A percentile compares a stretch with the other conserved stretches of the same genome.
Evolutionary conservation across 148 eudicot species (phyloP).

Genomic region (Heliamphora exappendiculata): DNA sequence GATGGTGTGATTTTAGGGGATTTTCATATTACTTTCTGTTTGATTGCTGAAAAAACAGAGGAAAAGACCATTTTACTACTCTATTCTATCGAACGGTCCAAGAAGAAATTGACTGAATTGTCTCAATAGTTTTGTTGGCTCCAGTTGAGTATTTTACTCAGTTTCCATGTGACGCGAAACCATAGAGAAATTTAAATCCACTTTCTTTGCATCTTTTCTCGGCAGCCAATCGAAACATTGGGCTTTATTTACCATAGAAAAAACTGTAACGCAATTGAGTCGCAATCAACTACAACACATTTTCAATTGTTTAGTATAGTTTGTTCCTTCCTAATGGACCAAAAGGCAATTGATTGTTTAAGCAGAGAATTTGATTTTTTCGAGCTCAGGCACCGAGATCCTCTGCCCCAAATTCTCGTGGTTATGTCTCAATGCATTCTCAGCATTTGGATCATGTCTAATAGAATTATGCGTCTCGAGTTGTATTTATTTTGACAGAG

Average conservation of each 20-base stretch:
- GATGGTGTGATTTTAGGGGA: not conserved
- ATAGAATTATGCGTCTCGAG: too few relatives aligned
- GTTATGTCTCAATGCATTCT: too few relatives aligned
- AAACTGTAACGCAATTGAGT: too few relatives aligned
- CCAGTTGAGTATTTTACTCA: not conserved
- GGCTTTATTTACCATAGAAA: not conserved
- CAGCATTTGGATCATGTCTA: too few relatives aligned
- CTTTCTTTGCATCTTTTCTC: not conserved
- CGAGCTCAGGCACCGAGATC: not conserved
- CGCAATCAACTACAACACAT: not conserved
- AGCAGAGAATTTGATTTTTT: not conserved
- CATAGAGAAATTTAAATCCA: not conserved
- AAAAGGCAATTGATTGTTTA: not conserved
- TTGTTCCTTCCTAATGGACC: not conserved
- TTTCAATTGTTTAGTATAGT: not conserved
- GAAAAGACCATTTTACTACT: not conserved
- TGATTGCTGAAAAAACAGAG: slow-evolving; percentile 2
- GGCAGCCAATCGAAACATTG: not conserved
- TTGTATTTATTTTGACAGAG: too few relatives aligned
- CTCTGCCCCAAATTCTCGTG: too few relatives aligned
- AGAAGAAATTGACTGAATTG: not conserved
- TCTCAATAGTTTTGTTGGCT: not conserved
- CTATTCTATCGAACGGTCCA: not conserved
- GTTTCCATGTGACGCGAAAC: not conserved
- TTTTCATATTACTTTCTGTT: not conserved